These are phyloP conservation scores for Pleurotus platypus DNA, from an alignment of 768 basidiomycete species.

Conservation along the genomic window DNA sequence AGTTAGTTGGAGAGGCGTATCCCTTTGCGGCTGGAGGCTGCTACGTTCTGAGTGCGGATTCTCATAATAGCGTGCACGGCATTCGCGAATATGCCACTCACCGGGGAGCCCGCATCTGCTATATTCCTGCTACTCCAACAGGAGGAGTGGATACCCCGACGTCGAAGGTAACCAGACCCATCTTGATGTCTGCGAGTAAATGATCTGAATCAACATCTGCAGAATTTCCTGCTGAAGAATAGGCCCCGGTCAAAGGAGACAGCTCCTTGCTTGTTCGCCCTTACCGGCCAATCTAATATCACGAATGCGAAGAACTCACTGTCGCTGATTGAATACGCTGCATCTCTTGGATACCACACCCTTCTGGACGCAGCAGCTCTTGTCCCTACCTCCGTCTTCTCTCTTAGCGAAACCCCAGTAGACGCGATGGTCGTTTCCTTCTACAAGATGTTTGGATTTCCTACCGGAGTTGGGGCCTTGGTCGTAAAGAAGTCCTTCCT, in stretches of 20 bases:
- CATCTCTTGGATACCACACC: constrained; percentile 66
- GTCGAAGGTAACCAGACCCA: constrained; percentile 49
- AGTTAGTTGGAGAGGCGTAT: constrained; percentile 79
- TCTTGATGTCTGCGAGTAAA: constrained; percentile 15
- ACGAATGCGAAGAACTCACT: constrained; percentile 72
- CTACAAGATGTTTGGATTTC: constrained; percentile 90
- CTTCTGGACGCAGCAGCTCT: constrained; percentile 83
- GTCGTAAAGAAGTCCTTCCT: constrained; percentile 71
- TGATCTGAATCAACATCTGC: constrained; percentile 14
- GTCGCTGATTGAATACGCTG: constrained; percentile 60
- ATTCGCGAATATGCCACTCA: constrained; percentile 67
- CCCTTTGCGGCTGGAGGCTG: constrained; percentile 58
- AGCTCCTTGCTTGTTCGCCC: constrained; percentile 61
- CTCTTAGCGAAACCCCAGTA: constrained; percentile 60
- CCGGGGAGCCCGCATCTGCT: constrained; percentile 54
- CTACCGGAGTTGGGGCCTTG: constrained; percentile 80
- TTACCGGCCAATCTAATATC: constrained; percentile 82
- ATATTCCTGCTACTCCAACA: constrained; percentile 58
- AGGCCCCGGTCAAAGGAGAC: constrained; percentile 40
- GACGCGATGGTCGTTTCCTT: constrained; percentile 84
- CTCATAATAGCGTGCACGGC: constrained; percentile 83
- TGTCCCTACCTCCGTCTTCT: constrained; percentile 67
- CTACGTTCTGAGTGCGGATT: constrained; percentile 71
- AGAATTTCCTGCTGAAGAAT: constrained; percentile 55
- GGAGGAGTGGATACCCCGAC: constrained; percentile 60